Percentiles rank a stretch among this genome's conserved stretches.
phyloP scores from a whole-genome alignment of 2,329 filamentous ascomycete genomes.

The Fusarium nodosum region DNA sequence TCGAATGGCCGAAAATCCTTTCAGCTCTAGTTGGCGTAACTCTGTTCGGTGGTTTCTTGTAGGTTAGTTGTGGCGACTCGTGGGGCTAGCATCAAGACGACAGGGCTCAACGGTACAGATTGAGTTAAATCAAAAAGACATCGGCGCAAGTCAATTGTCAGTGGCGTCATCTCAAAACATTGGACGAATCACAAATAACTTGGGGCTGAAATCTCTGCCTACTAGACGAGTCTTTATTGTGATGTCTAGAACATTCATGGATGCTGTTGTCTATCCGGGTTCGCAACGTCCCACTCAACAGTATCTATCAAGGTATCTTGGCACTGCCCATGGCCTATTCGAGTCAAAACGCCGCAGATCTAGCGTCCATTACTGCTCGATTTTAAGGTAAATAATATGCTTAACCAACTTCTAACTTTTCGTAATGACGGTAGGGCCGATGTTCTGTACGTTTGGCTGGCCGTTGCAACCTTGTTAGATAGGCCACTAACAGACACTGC shows the following conservation, averaged over 20 bases:
- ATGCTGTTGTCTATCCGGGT: constrained; percentile 43
- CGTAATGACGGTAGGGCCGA: constrained; percentile 7
- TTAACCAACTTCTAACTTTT: constrained; percentile 34
- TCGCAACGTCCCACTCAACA: constrained; percentile 39
- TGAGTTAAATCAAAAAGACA: background rate
- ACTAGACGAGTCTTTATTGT: background rate
- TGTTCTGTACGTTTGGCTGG: background rate
- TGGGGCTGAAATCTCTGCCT: background rate
- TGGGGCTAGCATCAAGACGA: constrained; percentile 21
- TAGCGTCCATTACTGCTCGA: constrained; percentile 5
- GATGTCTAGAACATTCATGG: constrained; percentile 8
- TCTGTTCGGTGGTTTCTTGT: background rate
- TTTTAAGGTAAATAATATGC: constrained; percentile 48
- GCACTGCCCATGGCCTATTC: constrained; percentile 7
- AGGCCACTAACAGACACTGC: background rate
- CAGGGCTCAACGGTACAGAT: background rate
- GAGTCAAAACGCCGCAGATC: background rate
- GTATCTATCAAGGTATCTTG: constrained; percentile 47
- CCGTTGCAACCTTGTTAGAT: constrained; percentile 17
- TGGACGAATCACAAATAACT: constrained; percentile 17
- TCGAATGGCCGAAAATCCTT: background rate
- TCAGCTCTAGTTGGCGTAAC: background rate
- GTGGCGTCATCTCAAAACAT: constrained; percentile 9
- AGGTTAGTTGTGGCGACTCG: background rate
- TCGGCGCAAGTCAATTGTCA: background rate